Conservation (phyloP, 139 green algal species). For the Chlorella sp. region DNA sequence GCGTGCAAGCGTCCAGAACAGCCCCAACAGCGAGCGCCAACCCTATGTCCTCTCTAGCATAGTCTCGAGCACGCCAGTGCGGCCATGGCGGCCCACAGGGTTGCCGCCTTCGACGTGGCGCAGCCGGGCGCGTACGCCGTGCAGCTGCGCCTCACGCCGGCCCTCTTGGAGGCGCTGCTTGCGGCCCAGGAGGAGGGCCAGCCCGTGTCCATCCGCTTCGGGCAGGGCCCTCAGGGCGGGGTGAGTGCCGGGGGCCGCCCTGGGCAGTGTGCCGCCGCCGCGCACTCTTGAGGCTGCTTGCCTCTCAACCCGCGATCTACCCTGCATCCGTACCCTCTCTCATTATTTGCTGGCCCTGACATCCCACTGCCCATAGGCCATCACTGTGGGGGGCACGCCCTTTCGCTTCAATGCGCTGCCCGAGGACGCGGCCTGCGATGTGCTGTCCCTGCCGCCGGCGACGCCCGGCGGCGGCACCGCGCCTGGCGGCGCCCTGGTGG, state of each 20-base stretch:
- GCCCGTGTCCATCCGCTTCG: constrained; percentile 9
- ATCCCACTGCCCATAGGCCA: constrained; percentile 1
- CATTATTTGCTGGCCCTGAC: not conserved
- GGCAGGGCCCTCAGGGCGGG: not conserved
- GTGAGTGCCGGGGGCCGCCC: not conserved
- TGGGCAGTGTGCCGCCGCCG: not conserved
- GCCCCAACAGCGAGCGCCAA: too few species aligned
- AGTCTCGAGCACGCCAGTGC: not conserved
- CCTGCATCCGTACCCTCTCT: not conserved
- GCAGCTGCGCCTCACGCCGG: constrained; percentile 34
- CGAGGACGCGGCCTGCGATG: constrained; percentile 14
- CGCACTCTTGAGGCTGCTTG: not conserved
- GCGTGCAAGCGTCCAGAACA: too few species aligned
- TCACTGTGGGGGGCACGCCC: not conserved
- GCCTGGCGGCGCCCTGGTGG: not conserved
- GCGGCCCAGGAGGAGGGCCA: not conserved
- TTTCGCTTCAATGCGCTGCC: constrained; percentile 13
- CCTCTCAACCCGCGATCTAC: not conserved
- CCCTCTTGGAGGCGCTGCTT: constrained; percentile 33
- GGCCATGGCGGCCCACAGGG: constrained; percentile 1
- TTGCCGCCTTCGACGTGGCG: constrained; percentile 14
- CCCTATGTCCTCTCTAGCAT: too few species aligned
- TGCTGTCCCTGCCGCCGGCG: constrained; percentile 11
- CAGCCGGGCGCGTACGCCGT: constrained; percentile 23
- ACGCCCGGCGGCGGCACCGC: not conserved